A percentile compares a stretch with the other conserved stretches of the same genome.
These are phyloP conservation scores for Monosporozyma siamensis DNA, from an alignment of 805 yeast genomes.

Conservation along the genomic window DNA sequence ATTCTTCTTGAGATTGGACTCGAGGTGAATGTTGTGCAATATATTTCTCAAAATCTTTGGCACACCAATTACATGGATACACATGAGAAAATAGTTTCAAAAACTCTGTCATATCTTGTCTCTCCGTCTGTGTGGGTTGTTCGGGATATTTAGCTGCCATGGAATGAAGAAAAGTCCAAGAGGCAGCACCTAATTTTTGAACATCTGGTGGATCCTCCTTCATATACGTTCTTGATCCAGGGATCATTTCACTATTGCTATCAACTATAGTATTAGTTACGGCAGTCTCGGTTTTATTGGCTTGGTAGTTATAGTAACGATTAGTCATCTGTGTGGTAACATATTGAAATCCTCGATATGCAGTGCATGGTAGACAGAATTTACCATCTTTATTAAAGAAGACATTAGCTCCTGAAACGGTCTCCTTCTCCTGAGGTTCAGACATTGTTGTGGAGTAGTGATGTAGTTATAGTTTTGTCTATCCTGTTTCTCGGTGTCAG, in stretches of 20 bases:
- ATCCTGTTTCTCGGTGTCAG: no score
- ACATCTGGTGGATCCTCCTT: constrained; percentile 84
- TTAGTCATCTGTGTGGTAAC: constrained; percentile 1
- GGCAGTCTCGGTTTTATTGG: background rate
- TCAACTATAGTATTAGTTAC: background rate
- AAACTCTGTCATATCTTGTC: constrained; percentile 63
- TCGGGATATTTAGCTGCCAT: constrained; percentile 86
- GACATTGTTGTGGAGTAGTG: constrained; percentile 1
- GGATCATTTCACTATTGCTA: constrained; percentile 37
- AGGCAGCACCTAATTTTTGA: constrained; percentile 64
- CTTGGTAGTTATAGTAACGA: background rate
- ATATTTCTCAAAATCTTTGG: constrained; percentile 68
- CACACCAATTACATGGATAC: constrained; percentile 95
- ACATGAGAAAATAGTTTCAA: constrained; percentile 62
- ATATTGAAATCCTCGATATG: constrained; percentile 62
- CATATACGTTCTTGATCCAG: constrained; percentile 27
- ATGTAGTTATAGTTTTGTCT: no score
- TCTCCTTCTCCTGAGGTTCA: constrained; percentile 1
- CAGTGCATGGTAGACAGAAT: constrained; percentile 88
- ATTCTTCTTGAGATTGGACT: constrained; percentile 61
- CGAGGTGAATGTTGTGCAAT: constrained; percentile 45
- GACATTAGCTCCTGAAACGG: background rate
- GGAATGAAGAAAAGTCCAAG: constrained; percentile 89
- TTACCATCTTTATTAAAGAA: constrained; percentile 79
- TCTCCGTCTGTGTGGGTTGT: constrained; percentile 50